Conservation (phyloP, 208 protist genomes). For the Balamuthia mandrillaris region DNA sequence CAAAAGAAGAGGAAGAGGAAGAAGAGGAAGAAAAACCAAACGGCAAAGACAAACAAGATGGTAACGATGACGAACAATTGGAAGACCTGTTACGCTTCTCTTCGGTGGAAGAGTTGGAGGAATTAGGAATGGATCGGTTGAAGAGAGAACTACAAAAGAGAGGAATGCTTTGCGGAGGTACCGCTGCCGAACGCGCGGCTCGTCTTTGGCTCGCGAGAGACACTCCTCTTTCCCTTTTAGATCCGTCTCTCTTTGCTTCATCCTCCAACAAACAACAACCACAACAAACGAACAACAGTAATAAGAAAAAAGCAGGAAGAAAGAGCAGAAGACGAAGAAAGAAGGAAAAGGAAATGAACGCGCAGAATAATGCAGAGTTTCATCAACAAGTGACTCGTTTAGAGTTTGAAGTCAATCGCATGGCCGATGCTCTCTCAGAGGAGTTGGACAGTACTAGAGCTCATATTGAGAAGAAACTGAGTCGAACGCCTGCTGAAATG, state of each 20-base stretch:
- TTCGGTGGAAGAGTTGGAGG: constrained; percentile 8
- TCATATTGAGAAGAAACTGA: constrained; percentile 32
- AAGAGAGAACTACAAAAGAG: constrained; percentile 30
- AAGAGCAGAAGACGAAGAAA: neutral
- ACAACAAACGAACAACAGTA: too few relatives aligned
- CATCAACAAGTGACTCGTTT: constrained; percentile 6
- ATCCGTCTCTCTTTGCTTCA: neutral
- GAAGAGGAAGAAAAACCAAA: neutral
- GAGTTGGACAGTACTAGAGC: constrained; percentile 12
- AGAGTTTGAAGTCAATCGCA: neutral
- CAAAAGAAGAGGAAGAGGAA: constrained; percentile 1
- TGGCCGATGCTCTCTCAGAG: neutral
- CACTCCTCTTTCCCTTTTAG: neutral
- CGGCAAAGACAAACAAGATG: too few relatives aligned
- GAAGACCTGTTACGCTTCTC: neutral
- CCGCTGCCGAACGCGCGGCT: neutral
- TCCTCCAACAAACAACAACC: too few relatives aligned
- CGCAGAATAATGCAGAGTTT: neutral
- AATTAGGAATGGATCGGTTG: neutral
- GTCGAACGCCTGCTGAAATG: constrained; percentile 16
- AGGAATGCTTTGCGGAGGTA: constrained; percentile 17
- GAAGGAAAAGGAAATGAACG: constrained; percentile 18
- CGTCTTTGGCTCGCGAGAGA: neutral
- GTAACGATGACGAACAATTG: too few relatives aligned
- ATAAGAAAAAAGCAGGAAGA: too few relatives aligned